A percentile compares a stretch with the other conserved stretches of the same genome.
These are phyloP conservation scores for Podila verticillata DNA, from an alignment of 192 early-diverging fungal species.

Conservation along the genomic window DNA sequence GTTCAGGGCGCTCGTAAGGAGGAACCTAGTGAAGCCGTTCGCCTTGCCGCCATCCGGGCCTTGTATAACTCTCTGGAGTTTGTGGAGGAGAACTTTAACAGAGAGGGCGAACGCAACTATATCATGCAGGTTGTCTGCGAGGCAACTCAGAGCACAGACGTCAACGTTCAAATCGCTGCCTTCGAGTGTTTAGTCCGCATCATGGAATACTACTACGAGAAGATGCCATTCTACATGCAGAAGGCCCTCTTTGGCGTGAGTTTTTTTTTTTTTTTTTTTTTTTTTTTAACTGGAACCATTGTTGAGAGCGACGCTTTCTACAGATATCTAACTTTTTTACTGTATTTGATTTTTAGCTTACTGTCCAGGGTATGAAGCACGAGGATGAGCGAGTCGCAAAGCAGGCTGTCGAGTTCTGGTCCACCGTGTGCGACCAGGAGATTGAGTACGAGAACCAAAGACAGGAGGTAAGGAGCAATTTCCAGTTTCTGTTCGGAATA, in stretches of 20 bases:
- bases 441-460: constrained; percentile 75
- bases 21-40: constrained; percentile 88
- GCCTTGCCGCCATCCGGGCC: constrained; percentile 88
- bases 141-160: constrained; percentile 83
- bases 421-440: constrained; percentile 97
- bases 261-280: constrained; percentile 33
- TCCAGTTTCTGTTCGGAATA: background rate
- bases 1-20: constrained; percentile 95
- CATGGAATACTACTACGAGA: constrained; percentile 96
- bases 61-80: constrained; percentile 97
- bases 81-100: constrained; percentile 92
- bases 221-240: constrained; percentile 97
- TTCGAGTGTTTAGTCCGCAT: constrained; percentile 98
- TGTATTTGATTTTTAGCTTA: constrained; percentile 63
- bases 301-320: background rate
- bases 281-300: background rate
- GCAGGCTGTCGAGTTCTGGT: constrained; percentile 99
- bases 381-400: constrained; percentile 89
- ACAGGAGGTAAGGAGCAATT: constrained; percentile 59
- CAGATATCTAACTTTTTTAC: background rate
- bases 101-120: constrained; percentile 95
- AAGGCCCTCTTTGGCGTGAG: constrained; percentile 92
- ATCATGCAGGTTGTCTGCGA: constrained; percentile 99
- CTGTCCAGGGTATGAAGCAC: constrained; percentile 91
- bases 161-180: constrained; percentile 83